Conservation (phyloP, 1,284 basidiomycete species). For the Boletellus sp. region DNA sequence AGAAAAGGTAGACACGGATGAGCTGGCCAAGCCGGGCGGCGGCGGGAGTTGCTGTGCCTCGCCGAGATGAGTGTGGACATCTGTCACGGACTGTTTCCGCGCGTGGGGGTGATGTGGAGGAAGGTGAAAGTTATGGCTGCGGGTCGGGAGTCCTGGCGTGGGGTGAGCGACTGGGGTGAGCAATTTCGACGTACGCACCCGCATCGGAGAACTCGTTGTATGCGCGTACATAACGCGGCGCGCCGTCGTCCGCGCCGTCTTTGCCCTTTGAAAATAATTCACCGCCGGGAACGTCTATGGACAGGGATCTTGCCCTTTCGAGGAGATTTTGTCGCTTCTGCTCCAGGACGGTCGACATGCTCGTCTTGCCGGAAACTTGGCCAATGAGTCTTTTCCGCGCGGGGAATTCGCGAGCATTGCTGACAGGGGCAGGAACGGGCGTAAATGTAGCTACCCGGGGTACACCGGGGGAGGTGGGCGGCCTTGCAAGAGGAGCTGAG, state of each 20-base stretch:
- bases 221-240: constrained; percentile 28
- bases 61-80: constrained; percentile 46
- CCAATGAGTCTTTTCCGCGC: constrained; percentile 29
- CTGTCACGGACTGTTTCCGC: constrained; percentile 65
- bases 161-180: constrained; percentile 7
- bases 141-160: constrained; percentile 25
- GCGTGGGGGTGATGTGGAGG: constrained; percentile 70
- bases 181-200: constrained; percentile 10
- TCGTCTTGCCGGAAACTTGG: constrained; percentile 21
- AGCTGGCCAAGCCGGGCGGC: constrained; percentile 35
- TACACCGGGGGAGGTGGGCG: constrained; percentile 74
- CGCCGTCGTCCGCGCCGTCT: constrained; percentile 1
- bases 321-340: constrained; percentile 29
- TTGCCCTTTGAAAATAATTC: constrained; percentile 34
- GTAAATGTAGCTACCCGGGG: constrained; percentile 41
- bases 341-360: constrained; percentile 27
- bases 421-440: constrained; percentile 22
- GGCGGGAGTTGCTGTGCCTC: constrained; percentile 32
- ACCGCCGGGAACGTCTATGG: constrained; percentile 49
- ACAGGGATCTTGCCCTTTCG: constrained; percentile 52
- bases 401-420: constrained; percentile 19
- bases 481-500: constrained; percentile 67
- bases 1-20: constrained; percentile 59
- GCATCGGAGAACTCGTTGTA: constrained; percentile 28
- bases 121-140: constrained; percentile 50